Percentiles rank a stretch among this genome's conserved stretches.
Conservation (phyloP, 176 grass and related monocot genomes). For the Urochloa ruziziensis region DNA sequence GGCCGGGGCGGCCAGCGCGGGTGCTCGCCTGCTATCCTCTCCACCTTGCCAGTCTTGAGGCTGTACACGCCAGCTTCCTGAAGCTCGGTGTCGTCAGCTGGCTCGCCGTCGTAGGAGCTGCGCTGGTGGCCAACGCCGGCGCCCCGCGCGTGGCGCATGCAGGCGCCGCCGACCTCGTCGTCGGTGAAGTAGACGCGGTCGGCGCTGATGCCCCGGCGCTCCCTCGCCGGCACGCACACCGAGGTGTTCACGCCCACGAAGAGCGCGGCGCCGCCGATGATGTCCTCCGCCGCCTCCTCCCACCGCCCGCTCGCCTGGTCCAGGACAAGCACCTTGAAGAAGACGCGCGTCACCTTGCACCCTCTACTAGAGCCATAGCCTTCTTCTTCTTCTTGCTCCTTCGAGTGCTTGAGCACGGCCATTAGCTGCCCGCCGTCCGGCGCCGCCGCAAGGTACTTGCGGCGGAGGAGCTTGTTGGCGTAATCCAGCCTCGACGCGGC, state of each 20-base stretch:
- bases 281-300: neutral
- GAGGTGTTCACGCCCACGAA: conserved; percentile 3
- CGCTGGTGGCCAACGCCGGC: too few relatives aligned
- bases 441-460: neutral
- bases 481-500: too few relatives aligned
- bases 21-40: too few relatives aligned
- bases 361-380: neutral
- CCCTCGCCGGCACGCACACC: neutral
- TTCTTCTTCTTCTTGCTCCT: too few relatives aligned
- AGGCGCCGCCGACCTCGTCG: neutral
- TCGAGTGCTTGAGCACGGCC: neutral
- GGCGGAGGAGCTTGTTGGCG: too few relatives aligned
- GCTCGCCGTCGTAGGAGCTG: too few relatives aligned
- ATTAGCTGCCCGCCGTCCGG: neutral
- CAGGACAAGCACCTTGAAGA: neutral
- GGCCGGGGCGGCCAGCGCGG: too few relatives aligned
- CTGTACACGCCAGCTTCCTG: too few relatives aligned
- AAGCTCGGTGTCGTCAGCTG: too few relatives aligned
- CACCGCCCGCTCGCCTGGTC: neutral
- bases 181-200: neutral
- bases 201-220: neutral
- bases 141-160: neutral
- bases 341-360: neutral
- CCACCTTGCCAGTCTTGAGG: too few relatives aligned
- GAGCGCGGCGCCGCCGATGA: neutral